Conservation (phyloP, 2,329 filamentous ascomycete genomes). For the Arthrinium phaeospermum region DNA sequence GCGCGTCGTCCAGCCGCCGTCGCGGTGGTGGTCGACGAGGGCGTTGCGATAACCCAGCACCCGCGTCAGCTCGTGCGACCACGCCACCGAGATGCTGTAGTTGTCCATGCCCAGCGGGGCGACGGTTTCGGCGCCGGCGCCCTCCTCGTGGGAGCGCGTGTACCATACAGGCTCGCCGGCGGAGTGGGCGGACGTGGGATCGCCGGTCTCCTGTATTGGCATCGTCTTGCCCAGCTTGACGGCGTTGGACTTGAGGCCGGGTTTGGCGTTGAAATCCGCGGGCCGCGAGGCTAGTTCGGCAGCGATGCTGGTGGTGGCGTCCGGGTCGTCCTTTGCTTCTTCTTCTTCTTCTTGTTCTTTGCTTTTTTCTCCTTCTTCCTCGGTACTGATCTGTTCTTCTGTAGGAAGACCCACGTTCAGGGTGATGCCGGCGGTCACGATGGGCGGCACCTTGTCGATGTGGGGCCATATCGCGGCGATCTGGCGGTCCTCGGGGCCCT, state of each 20-base stretch:
- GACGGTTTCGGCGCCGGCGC: not conserved
- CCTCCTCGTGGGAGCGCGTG: not conserved
- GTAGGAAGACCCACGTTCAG: not conserved
- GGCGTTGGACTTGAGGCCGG: not conserved
- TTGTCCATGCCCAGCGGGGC: slow-evolving; percentile 20
- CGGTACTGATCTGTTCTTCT: not conserved
- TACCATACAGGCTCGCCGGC: not conserved
- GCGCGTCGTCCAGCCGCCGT: not conserved
- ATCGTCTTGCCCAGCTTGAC: not conserved
- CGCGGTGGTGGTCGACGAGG: not conserved
- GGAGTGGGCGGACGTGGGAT: not conserved
- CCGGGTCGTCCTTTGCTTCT: not conserved
- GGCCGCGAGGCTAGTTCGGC: not conserved
- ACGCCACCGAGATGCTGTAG: slow-evolving; percentile 10
- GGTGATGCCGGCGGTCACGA: not conserved
- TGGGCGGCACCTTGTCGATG: not conserved
- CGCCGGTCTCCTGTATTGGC: not conserved
- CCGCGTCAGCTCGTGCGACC: slow-evolving; percentile 18
- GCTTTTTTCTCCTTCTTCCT: not conserved
- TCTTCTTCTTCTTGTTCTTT: not conserved
- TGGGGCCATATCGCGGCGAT: slow-evolving; percentile 15
- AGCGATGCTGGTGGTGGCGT: slow-evolving; percentile 6
- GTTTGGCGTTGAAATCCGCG: not conserved
- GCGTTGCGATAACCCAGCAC: not conserved
- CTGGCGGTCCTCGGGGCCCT: not conserved